A percentile compares a stretch with the other conserved stretches of the same genome.
Conservation (phyloP, 1,284 basidiomycete genomes). For the Bjerkandera adusta region DNA sequence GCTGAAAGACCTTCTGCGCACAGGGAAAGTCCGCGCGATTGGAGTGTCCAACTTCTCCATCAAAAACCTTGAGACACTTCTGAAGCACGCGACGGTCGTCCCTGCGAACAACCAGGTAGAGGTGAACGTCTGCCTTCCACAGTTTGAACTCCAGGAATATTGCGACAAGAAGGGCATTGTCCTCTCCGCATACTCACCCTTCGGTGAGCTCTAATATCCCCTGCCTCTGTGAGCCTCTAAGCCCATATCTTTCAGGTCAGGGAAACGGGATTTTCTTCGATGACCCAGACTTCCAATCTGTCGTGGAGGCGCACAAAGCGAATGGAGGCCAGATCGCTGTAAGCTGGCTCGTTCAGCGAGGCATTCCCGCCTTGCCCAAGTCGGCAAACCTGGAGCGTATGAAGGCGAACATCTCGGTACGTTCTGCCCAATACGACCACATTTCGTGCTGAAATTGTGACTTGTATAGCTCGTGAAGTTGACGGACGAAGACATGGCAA, state of each 20-base stretch:
- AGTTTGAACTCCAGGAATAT: constrained; percentile 52
- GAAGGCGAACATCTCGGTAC: constrained; percentile 44
- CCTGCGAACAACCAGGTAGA: constrained; percentile 69
- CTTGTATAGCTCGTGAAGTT: constrained; percentile 37
- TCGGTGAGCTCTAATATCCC: constrained; percentile 41
- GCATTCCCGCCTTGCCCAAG: constrained; percentile 44
- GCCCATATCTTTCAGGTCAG: constrained; percentile 20
- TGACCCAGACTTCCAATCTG: constrained; percentile 33
- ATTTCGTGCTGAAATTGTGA: constrained; percentile 8
- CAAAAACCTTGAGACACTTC: constrained; percentile 42
- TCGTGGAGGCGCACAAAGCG: constrained; percentile 45
- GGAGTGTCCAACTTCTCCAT: constrained; percentile 71
- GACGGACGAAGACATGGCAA: constrained; percentile 37
- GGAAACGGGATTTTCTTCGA: constrained; percentile 23
- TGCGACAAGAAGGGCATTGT: constrained; percentile 58
- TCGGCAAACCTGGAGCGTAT: constrained; percentile 46
- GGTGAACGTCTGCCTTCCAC: constrained; percentile 55
- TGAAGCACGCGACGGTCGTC: constrained; percentile 38
- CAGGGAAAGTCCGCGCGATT: constrained; percentile 51
- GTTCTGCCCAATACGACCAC: constrained; percentile 42
- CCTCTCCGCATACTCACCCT: constrained; percentile 66
- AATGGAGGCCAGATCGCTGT: constrained; percentile 51
- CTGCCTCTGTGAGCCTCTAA: not conserved
- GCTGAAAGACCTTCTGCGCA: constrained; percentile 54
- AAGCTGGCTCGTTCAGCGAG: constrained; percentile 47